Conservation (phyloP, 148 eudicot species). For the Gaultheria prostrata region DNA sequence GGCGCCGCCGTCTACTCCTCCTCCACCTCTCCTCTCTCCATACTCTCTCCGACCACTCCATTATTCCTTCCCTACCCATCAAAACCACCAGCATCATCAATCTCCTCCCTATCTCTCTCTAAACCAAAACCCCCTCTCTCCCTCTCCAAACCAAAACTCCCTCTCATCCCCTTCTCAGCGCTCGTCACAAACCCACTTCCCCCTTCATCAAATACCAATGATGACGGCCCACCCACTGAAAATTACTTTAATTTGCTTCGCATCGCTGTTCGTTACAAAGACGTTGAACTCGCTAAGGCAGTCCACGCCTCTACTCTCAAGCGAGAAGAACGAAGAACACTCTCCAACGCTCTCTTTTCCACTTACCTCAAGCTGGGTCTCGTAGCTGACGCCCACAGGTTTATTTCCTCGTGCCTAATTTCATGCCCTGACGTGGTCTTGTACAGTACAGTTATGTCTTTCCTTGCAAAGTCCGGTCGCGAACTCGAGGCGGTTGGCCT, state of each 20-base stretch:
- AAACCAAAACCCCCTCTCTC: conserved; percentile 1
- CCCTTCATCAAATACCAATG: conserved; percentile 18
- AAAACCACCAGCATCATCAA: conserved; percentile 11
- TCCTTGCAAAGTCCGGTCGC: conserved; percentile 43
- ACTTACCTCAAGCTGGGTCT: conserved; percentile 62
- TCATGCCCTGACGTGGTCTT: conserved; percentile 65
- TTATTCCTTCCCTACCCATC: conserved; percentile 24
- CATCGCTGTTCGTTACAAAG: conserved; percentile 38
- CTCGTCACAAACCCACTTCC: conserved; percentile 35
- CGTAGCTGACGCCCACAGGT: conserved; percentile 37
- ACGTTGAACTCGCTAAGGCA: conserved; percentile 44
- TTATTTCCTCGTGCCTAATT: conserved; percentile 40
- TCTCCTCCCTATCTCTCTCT: background rate
- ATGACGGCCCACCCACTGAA: conserved; percentile 17
- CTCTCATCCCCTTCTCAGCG: conserved; percentile 20
- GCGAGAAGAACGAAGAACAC: conserved; percentile 34
- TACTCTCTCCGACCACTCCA: conserved; percentile 11
- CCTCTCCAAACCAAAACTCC: conserved; percentile 22
- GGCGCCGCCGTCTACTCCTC: background rate
- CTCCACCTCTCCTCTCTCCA: conserved; percentile 12
- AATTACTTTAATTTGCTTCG: conserved; percentile 43
- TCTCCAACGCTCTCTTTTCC: conserved; percentile 46
- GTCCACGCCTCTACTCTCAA: conserved; percentile 69
- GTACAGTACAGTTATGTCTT: conserved; percentile 54
- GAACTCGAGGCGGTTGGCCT: conserved; percentile 51